Base-by-base conservation (phyloP, 108 stramenopile genomes). In the Conticribra guillardii region DNA sequence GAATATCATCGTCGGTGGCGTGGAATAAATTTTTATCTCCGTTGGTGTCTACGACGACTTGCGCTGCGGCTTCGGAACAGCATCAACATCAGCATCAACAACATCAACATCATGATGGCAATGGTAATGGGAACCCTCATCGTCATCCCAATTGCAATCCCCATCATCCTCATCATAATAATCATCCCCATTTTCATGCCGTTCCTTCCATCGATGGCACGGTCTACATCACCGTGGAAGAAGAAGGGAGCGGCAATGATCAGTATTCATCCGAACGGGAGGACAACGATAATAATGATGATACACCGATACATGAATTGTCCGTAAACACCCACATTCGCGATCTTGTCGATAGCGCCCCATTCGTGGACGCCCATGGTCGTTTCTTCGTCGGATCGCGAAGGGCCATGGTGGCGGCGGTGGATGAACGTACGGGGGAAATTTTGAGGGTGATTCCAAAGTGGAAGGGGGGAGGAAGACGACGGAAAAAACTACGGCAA, bases 171-270 rank as follows among this genome's bases (percentile, higher is more conserved):
- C 62, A 61, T 22, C 31, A 63, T 47, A 48, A 59, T 2, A 41
- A 80, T 15, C 41, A 63, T 70, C 24, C 48, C 69, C 63, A 79
- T 53, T 79, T 68, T 64, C 77, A 71, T 45, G 93, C 89, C 21
- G 89, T 94, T 3, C 93, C 93, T 9, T 87, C 85, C 15, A 74
- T 94, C 48, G 93, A 94, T 71, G 93, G 92, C 22, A 81, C 84
- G 9, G 79, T 85, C 4, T 91, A 85, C 55, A 64, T 89, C 18
- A 90, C 93, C 15, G 67, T 81, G 22, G 80, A 71, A n/a, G 69
- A 27, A 33, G 52, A 71, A 29, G 8, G 21, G 48, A 31, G 21
- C 18, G 54, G 19, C 9, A 37, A 45, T 21, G 54, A 31, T 46
- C 53, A 18, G 37, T n/a, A n/a, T n/a, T n/a, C n/a, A n/a, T n/a